Evolutionary conservation across 2,329 filamentous ascomycete species (phyloP), one percentile per base, ranked within the genome.

Genomic region (Colletotrichum sp.): DNA sequence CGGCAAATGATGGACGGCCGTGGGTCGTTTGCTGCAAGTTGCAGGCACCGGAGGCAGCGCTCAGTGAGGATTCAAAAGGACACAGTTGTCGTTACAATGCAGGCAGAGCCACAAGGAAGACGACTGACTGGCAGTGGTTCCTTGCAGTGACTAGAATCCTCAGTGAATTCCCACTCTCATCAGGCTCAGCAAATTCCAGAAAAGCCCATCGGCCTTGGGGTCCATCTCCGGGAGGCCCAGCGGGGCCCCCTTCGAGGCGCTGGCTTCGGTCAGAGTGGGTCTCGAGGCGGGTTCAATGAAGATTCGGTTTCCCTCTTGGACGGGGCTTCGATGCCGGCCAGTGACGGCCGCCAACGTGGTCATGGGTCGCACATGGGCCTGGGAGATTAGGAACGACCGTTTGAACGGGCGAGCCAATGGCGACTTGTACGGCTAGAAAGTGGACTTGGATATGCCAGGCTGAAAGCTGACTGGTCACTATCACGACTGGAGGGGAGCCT

Each of bases 281-380:
- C 34, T 34, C 43, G n/a, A 36, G 52, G 60, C 73, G 57, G 57
- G 30, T 43, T 26, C 61, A 52, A 36, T 21, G 57, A 73, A 64
- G 70, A 68, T 63, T 68, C 64, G 73, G 70, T 73, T 73, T 73
- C 39, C 39, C 36, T 72, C 32, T 10, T 66, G 34, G 55, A 68
- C 24, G 55, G 69, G 55, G n/a, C 57, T 73, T 57, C 14, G 55
- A 73, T 68, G 34, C 64, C 68, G 68, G 73, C 73, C 72, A 77
- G 75, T 72, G 68, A 73, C 73, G 68, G 59, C 65, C n/a, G 68
- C 73, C 68, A 77, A 77, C 73, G 73, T 77, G 72, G 75, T 77
- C 68, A 72, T 72, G 71, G 72, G 72, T 76, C 75, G 64, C 75
- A 71, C 75, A 76, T 69, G 66, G 74, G 66, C 61, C 66, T 67